A percentile compares a stretch with the other conserved stretches of the same genome.
phyloP scores from a whole-genome alignment of 148 eudicot species.

The Spergularia marina region DNA sequence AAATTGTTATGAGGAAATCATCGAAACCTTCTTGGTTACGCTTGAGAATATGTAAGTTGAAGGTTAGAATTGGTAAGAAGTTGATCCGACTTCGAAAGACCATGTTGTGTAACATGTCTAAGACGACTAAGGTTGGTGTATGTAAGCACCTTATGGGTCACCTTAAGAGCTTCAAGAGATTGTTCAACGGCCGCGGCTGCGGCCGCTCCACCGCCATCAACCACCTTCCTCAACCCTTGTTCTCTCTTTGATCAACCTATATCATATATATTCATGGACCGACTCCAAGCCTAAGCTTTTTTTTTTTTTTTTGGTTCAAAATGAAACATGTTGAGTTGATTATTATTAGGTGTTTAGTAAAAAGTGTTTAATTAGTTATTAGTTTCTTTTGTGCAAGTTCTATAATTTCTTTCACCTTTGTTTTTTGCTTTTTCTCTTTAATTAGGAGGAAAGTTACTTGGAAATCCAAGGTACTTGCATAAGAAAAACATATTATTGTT shows the following conservation, averaged over 20 bases:
- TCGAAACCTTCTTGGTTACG: conserved; percentile 43
- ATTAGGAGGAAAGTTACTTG: conserved; percentile 15
- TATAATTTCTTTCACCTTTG: not conserved
- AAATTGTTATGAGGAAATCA: conserved; percentile 18
- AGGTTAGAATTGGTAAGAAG: conserved; percentile 66
- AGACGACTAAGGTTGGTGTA: conserved; percentile 39
- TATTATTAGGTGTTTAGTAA: too few relatives aligned
- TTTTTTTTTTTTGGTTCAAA: not conserved
- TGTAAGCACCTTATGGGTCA: conserved; percentile 38
- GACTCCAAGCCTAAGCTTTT: not conserved
- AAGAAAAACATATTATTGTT: not conserved
- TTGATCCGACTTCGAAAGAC: conserved; percentile 52
- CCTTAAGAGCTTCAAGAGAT: conserved; percentile 39
- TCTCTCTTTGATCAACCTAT: conserved; percentile 8
- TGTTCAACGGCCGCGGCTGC: conserved; percentile 31
- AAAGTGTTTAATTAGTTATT: not conserved
- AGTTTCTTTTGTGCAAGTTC: conserved; percentile 14
- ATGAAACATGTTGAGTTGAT: not conserved
- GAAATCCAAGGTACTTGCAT: not conserved
- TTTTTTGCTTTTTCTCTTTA: conserved; percentile 20
- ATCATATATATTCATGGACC: not conserved
- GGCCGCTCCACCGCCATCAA: conserved; percentile 20
- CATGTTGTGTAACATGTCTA: conserved; percentile 30
- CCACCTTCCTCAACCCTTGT: conserved; percentile 39
- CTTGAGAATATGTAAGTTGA: conserved; percentile 53